Conservation (phyloP, 2,329 filamentous ascomycete species). For the Cladosporium sphaerospermum region DNA sequence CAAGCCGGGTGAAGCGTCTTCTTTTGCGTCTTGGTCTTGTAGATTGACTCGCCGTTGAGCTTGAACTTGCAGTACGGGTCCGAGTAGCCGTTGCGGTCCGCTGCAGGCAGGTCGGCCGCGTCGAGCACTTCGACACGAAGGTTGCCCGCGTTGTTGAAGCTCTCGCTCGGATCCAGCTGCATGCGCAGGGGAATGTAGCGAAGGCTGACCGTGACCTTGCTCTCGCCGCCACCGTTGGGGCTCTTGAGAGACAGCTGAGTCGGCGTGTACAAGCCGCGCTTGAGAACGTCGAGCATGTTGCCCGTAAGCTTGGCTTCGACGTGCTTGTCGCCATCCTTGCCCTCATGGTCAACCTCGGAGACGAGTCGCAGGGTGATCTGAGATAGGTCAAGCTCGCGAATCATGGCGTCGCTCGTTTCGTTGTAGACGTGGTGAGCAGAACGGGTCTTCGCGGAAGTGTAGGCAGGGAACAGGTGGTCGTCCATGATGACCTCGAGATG, state of each 20-base stretch:
- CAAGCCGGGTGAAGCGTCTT: slow-evolving; percentile 91
- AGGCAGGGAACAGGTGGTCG: slow-evolving; percentile 88
- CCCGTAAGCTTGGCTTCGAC: slow-evolving; percentile 77
- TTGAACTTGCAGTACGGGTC: slow-evolving; percentile 96
- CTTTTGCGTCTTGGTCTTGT: slow-evolving; percentile 94
- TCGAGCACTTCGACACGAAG: slow-evolving; percentile 91
- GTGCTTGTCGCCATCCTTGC: slow-evolving; percentile 62
- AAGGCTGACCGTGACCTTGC: slow-evolving; percentile 81
- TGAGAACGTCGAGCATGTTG: slow-evolving; percentile 78
- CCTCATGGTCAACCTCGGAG: slow-evolving; percentile 69
- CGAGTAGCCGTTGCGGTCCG: slow-evolving; percentile 92
- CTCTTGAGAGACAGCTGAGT: slow-evolving; percentile 75
- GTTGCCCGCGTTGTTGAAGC: slow-evolving; percentile 97
- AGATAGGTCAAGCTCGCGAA: slow-evolving; percentile 95
- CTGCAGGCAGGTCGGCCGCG: slow-evolving; percentile 78
- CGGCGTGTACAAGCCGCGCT: slow-evolving; percentile 77
- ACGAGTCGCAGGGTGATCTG: slow-evolving; percentile 81
- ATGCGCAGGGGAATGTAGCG: slow-evolving; percentile 95
- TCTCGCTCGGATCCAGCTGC: slow-evolving; percentile 87
- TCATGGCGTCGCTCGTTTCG: slow-evolving; percentile 89
- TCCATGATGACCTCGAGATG: slow-evolving; percentile 88
- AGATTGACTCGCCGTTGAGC: slow-evolving; percentile 79
- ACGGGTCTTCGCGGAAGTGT: slow-evolving; percentile 70
- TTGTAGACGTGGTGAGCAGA: slow-evolving; percentile 67
- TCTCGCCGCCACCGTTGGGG: slow-evolving; percentile 70